phyloP scores from a whole-genome alignment of 257 asterid species.

The Gynochthodes officinalis region DNA sequence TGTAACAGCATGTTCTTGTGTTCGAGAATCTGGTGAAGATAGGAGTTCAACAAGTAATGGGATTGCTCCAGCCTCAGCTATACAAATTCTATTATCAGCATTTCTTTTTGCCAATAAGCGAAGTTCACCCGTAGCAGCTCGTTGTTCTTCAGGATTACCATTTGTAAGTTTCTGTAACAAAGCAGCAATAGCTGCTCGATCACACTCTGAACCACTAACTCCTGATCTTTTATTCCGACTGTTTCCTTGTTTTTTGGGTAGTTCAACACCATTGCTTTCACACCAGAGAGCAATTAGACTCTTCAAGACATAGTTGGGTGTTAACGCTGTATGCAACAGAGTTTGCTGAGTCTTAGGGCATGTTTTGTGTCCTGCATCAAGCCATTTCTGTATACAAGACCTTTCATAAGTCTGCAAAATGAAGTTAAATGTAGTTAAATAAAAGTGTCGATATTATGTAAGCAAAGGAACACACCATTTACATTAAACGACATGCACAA shows the following conservation, averaged over 20 bases:
- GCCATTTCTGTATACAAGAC: conserved; percentile 91
- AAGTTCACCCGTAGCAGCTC: conserved; percentile 96
- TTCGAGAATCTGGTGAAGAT: conserved; percentile 64
- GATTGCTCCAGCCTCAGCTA: conserved; percentile 93
- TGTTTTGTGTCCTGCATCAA: conserved; percentile 92
- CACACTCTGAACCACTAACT: conserved; percentile 70
- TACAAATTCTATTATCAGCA: conserved; percentile 84
- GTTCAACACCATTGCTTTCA: conserved; percentile 89
- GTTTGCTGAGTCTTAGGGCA: conserved; percentile 98
- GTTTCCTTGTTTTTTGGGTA: conserved; percentile 71
- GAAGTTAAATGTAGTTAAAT: conserved; percentile 7
- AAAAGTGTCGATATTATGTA: neutral
- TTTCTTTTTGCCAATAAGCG: conserved; percentile 95
- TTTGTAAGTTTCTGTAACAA: conserved; percentile 67
- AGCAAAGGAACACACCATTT: conserved; percentile 7
- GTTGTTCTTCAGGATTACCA: conserved; percentile 68
- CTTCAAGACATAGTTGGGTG: conserved; percentile 97
- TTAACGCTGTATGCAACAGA: conserved; percentile 75
- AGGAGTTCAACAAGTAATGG: conserved; percentile 79
- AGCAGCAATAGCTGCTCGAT: conserved; percentile 56
- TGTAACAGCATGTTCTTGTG: conserved; percentile 91
- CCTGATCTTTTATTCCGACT: conserved; percentile 53
- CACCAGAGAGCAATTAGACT: conserved; percentile 95
- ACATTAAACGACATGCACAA: conserved; percentile 16
- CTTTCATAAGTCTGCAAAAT: conserved; percentile 82